Percentiles rank a stretch among this genome's conserved stretches.
These are phyloP conservation scores for Pseudogymnoascus sp. DNA, from an alignment of 2,329 filamentous ascomycete species.

Conservation along the genomic window DNA sequence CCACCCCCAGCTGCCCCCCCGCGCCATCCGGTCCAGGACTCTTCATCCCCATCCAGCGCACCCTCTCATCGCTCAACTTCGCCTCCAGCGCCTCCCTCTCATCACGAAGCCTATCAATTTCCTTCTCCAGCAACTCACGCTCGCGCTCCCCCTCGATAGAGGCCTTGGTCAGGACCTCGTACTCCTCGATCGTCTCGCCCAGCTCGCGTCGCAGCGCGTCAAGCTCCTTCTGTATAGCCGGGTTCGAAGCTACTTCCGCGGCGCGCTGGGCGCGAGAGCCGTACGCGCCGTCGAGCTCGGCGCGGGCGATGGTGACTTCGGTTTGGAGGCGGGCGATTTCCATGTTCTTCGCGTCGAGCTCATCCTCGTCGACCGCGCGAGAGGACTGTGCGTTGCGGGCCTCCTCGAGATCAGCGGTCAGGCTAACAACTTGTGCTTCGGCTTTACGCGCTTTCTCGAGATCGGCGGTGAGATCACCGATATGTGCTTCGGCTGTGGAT, in stretches of 20 bases:
- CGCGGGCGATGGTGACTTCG: slow-evolving; percentile 81
- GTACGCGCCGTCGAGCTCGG: slow-evolving; percentile 92
- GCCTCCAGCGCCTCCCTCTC: slow-evolving; percentile 56
- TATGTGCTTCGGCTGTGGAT: slow-evolving; percentile 20
- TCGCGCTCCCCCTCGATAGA: slow-evolving; percentile 67
- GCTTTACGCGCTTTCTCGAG: slow-evolving; percentile 19
- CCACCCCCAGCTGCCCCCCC: slow-evolving; percentile 25
- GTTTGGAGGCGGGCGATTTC: slow-evolving; percentile 61
- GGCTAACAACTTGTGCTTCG: slow-evolving; percentile 15
- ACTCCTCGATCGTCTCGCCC: slow-evolving; percentile 60
- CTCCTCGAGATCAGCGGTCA: slow-evolving; percentile 21
- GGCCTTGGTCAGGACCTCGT: slow-evolving; percentile 62
- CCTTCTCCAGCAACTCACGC: slow-evolving; percentile 54
- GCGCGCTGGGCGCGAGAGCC: slow-evolving; percentile 65
- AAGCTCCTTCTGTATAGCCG: slow-evolving; percentile 51
- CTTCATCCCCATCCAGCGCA: slow-evolving; percentile 56
- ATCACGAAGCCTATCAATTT: slow-evolving; percentile 57
- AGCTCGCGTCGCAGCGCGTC: slow-evolving; percentile 59
- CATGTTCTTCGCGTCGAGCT: slow-evolving; percentile 49
- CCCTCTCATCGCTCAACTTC: slow-evolving; percentile 59
- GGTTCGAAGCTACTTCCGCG: slow-evolving; percentile 55
- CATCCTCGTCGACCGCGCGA: slow-evolving; percentile 37
- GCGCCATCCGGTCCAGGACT: slow-evolving; percentile 38
- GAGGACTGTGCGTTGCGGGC: slow-evolving; percentile 28
- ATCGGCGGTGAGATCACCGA: slow-evolving; percentile 21